A percentile compares a stretch with the other conserved stretches of the same genome.
Evolutionary conservation across 371 early-diverging fungal species (phyloP).

Genomic region (Smittium culicis): DNA sequence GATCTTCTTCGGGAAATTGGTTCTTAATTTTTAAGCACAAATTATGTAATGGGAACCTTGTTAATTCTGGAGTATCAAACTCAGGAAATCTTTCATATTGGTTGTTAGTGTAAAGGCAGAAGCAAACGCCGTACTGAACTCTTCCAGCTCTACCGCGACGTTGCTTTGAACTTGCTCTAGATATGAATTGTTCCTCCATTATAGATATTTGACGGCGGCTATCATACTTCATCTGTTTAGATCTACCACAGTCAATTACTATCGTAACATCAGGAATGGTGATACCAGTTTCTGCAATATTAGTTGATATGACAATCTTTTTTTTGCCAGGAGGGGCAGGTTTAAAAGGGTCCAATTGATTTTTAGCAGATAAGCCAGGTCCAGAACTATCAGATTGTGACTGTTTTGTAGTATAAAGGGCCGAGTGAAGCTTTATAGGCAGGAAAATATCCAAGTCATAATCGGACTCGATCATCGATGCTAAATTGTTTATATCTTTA

Average conservation of each 20-base stretch:
- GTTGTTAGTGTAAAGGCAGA: conserved; percentile 46
- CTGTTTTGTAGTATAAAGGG: conserved; percentile 43
- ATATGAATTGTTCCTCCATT: conserved; percentile 51
- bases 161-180: conserved; percentile 75
- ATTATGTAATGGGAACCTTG: conserved; percentile 64
- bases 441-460: neutral
- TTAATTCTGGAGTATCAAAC: conserved; percentile 61
- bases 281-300: conserved; percentile 90
- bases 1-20: conserved; percentile 38
- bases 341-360: conserved; percentile 55
- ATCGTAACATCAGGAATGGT: conserved; percentile 90
- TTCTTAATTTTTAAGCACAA: conserved; percentile 63
- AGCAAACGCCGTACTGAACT: conserved; percentile 65
- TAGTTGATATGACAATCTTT: conserved; percentile 82
- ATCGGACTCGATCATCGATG: conserved; percentile 11
- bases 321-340: conserved; percentile 41
- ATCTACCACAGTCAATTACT: conserved; percentile 87
- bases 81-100: conserved; percentile 41
- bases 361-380: conserved; percentile 44
- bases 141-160: conserved; percentile 89
- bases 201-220: conserved; percentile 48
- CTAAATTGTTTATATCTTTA: conserved; percentile 45
- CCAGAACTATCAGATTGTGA: no score
- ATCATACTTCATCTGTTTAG: conserved; percentile 63
- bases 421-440: conserved; percentile 51